Base-by-base conservation (phyloP, 208 protist species). In the Leishmania mexicana region DNA sequence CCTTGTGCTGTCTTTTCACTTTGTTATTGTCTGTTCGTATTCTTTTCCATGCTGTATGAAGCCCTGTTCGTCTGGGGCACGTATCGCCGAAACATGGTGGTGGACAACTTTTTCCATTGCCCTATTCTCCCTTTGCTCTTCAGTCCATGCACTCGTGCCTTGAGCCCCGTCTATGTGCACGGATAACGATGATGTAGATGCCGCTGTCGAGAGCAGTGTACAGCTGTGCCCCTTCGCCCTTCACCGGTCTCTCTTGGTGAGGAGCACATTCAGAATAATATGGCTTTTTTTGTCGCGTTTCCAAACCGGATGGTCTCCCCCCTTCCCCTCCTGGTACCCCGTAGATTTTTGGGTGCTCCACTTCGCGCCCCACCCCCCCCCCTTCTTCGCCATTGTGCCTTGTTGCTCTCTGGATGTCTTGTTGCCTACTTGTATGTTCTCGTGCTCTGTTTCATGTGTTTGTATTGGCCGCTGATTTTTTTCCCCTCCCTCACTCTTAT, bases 361-460 rank as follows among this genome's bases (percentile, higher is more conserved):
- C 17, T 13, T 54, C 19, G 15, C 4, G 51, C 51, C 1, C 1
- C 51, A 21, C 15, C 5, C 51, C 51, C 10, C 3, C 17, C 15
- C 4, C 51, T 54, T 54, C 15, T 19, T 54, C 51, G 3, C 3
- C 35, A 74, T 28, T 10, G 40, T 83, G 72, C 51, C 65, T 70
- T 76, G 45, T 35, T 53, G 62, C 31, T 80, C 42, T 24, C 15
- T 78, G 10, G 11, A 40, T 68, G 6, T 80, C 11, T 54, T 54
- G 51, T 15, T n/a, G 24, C 54, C 10, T 74, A 42, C 35, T 54
- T 71, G 64, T 49, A 13, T 76, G 49, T 45, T 64, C 70, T n/a
- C 21, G 17, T 54, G 1, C 51, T 54, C 17, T 79, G 76, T 70
- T 19, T 28, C 81, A 45, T 70, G 15, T 80, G 74, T 62, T 51